These are phyloP conservation scores for Oryza longistaminata DNA, from an alignment of 176 grass and related monocot species.

Conservation along the genomic window DNA sequence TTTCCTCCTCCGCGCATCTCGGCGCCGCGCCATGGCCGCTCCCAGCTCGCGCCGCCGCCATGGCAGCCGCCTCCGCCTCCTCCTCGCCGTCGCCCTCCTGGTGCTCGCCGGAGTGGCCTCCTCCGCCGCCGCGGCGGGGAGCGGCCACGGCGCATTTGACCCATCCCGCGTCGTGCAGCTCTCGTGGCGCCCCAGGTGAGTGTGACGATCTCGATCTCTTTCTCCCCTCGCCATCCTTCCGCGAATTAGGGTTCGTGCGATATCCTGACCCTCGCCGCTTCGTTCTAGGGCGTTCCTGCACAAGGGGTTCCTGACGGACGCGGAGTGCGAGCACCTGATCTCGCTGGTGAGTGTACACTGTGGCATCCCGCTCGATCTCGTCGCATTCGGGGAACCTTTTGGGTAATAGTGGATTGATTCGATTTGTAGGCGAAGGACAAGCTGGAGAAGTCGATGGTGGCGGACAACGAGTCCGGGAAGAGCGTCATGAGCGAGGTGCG, in stretches of 20 bases:
- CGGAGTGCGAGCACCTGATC: slow-evolving; percentile 84
- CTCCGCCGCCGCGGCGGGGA: neutral
- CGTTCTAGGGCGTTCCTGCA: slow-evolving; percentile 70
- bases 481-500: slow-evolving; percentile 70
- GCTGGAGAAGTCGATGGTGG: slow-evolving; percentile 91
- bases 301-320: slow-evolving; percentile 73
- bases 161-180: slow-evolving; percentile 69
- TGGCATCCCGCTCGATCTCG: slow-evolving; percentile 11
- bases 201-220: neutral
- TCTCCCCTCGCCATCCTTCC: too few relatives aligned
- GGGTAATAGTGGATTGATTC: slow-evolving; percentile 8
- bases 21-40: slow-evolving; percentile 32
- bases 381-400: neutral
- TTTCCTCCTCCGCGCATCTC: slow-evolving; percentile 16
- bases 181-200: slow-evolving; percentile 76
- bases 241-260: neutral
- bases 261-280: slow-evolving; percentile 12
- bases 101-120: neutral
- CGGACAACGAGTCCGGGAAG: slow-evolving; percentile 76
- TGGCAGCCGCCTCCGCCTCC: neutral
- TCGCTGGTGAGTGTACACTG: slow-evolving; percentile 47
- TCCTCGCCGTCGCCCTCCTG: slow-evolving; percentile 23
- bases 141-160: slow-evolving; percentile 40
- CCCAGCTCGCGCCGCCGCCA: neutral
- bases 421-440: slow-evolving; percentile 63